Base-by-base conservation (phyloP, 805 yeast genomes). In the Candida sakaeoensis region DNA sequence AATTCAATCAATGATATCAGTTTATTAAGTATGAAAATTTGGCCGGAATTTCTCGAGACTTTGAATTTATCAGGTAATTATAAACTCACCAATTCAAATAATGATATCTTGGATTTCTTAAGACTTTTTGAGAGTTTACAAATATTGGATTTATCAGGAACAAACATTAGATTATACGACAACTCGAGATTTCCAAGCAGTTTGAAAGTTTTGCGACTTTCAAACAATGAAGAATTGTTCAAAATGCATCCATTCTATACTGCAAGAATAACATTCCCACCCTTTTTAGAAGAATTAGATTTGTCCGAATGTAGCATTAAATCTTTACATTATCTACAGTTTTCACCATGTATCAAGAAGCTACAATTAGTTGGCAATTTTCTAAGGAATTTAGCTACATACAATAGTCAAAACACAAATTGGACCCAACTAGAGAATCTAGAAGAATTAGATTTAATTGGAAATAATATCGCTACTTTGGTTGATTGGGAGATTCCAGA, bases 371-470 rank as follows among this genome's bases (percentile, higher is more conserved):
- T 56, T 3, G 63, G 61, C 2, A 61, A 60, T 42, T 41, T 44
- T 10, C 48, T 63, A 16, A 33, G 21, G 5, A 53, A 53, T 24
- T 45, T 62, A 36, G 36, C 40, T 8, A 30, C 51, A 2, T 62
- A 61, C 36, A 25, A 42, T 23, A 17, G 19, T 6, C 39, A 6
- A 28, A 45, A 12, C n/a, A 22, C 12, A 9, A 42, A 40, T 32
- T 65, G 70, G 71, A 33, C 33, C 3, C 48, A 52, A 3, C 44
- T 65, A 41, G 27, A 37, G 1, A 50, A 53, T 17, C 45, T 65
- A 13, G 36, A 43, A 4, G 45, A 49, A 5, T 38, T 63, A 30
- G 58, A 57, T 23, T 26, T 41, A 13, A 37, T 4, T 19, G 5
- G 14, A 33, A 63, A 63, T 43, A 26, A 37, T 19, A 44, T 63